Conservation (phyloP, 345 rosid species). For the Adansonia digitata region DNA sequence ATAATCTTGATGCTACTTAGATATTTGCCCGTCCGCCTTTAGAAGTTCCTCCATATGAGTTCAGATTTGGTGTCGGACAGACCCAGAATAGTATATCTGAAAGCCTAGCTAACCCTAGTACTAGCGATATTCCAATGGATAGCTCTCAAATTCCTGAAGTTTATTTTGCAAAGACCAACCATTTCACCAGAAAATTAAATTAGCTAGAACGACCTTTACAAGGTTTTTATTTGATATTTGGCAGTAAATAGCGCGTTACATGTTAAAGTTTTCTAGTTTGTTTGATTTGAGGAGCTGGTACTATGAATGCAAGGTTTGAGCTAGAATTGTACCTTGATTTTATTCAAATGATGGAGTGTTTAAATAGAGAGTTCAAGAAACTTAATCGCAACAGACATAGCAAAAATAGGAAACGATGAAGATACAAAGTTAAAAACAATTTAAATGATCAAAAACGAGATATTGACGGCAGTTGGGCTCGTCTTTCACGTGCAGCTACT, state of each 20-base stretch:
- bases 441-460: too few species aligned
- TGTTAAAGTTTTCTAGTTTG: conserved; percentile 14
- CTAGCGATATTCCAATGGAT: conserved; percentile 69
- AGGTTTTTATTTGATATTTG: conserved; percentile 15
- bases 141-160: conserved; percentile 31
- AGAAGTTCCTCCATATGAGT: conserved; percentile 47
- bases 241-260: conserved; percentile 28
- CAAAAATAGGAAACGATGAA: too few species aligned
- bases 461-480: too few species aligned
- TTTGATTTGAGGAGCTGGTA: conserved; percentile 3
- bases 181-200: background rate
- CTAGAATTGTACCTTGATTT: too few species aligned
- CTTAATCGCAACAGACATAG: too few species aligned
- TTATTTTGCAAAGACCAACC: conserved; percentile 6
- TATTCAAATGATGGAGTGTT: too few species aligned
- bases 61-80: conserved; percentile 65
- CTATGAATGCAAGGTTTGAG: too few species aligned
- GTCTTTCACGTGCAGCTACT: too few species aligned
- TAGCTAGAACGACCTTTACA: conserved; percentile 1
- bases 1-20: conserved; percentile 37
- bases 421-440: too few species aligned
- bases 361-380: too few species aligned
- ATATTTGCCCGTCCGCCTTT: conserved; percentile 43
- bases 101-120: conserved; percentile 36
- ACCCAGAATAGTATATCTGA: conserved; percentile 21